phyloP scores from a whole-genome alignment of 352 stramenopile genomes.

The Globisporangium barbulae region DNA sequence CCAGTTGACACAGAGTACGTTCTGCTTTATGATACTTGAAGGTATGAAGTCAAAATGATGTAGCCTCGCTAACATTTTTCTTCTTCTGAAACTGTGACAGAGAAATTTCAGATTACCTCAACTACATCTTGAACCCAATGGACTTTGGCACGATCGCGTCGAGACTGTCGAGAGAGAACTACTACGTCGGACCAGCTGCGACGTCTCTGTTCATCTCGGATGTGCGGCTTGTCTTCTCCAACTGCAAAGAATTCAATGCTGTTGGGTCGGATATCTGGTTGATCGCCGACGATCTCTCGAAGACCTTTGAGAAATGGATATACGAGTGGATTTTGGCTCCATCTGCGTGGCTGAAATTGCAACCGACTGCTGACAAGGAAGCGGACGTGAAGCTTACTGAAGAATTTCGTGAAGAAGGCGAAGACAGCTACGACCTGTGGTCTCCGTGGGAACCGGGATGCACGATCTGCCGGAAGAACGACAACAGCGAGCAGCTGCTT shows the following conservation, averaged over 20 bases:
- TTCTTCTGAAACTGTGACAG: constrained; percentile 17
- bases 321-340: constrained; percentile 84
- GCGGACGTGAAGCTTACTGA: constrained; percentile 46
- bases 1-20: constrained; percentile 73
- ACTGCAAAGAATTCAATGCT: constrained; percentile 86
- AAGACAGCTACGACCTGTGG: constrained; percentile 74
- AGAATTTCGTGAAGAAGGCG: constrained; percentile 59
- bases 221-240: constrained; percentile 82
- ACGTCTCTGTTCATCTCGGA: constrained; percentile 80
- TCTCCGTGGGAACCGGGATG: constrained; percentile 76
- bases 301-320: constrained; percentile 84
- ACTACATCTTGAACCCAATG: constrained; percentile 86
- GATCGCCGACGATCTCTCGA: constrained; percentile 63
- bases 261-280: constrained; percentile 80
- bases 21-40: too few relatives aligned
- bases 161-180: constrained; percentile 69
- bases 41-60: background rate
- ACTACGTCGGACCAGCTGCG: constrained; percentile 74
- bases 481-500: constrained; percentile 74
- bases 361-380: constrained; percentile 37
- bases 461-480: constrained; percentile 68
- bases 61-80: background rate
- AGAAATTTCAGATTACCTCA: constrained; percentile 82
- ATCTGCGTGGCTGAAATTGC: constrained; percentile 76
- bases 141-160: constrained; percentile 81